A percentile compares a stretch with the other conserved stretches of the same genome.
Conservation (phyloP, 228 moss, liverwort and hornwort genomes). For the Sphagnum magellanicum region DNA sequence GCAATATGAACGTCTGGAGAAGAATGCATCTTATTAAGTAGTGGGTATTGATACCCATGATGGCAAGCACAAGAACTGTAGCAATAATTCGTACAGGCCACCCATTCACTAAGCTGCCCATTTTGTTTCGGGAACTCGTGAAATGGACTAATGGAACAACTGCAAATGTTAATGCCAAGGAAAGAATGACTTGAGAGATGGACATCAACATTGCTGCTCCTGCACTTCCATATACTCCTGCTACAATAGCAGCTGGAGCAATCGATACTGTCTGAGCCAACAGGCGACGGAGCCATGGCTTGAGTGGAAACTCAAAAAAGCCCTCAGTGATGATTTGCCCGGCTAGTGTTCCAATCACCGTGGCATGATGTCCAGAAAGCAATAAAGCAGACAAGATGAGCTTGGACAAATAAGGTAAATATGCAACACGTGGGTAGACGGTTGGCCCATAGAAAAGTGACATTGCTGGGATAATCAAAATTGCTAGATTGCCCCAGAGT, state of each 20-base stretch:
- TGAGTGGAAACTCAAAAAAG: constrained; percentile 27
- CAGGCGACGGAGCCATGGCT: constrained; percentile 34
- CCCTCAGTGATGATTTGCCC: constrained; percentile 54
- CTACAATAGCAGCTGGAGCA: constrained; percentile 32
- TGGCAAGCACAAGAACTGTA: too few relatives aligned
- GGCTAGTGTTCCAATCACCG: constrained; percentile 37
- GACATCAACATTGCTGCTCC: not conserved
- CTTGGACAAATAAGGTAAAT: constrained; percentile 22
- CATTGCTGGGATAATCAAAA: constrained; percentile 6
- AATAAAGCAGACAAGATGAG: constrained; percentile 33
- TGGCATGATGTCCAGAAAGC: constrained; percentile 35
- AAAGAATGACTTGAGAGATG: too few relatives aligned
- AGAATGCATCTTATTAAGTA: too few relatives aligned
- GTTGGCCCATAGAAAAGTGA: constrained; percentile 6
- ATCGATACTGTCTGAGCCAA: constrained; percentile 36
- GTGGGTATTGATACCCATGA: too few relatives aligned
- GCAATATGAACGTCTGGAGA: too few relatives aligned
- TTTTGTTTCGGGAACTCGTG: too few relatives aligned
- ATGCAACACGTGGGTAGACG: constrained; percentile 1
- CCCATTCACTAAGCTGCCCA: too few relatives aligned
- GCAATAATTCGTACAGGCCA: too few relatives aligned
- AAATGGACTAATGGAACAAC: too few relatives aligned
- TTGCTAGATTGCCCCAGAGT: constrained; percentile 6
- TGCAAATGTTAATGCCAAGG: too few relatives aligned
- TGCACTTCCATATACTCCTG: constrained; percentile 26